phyloP scores from a whole-genome alignment of 2,329 filamentous ascomycete genomes.

The Cordyceps pruinosa region DNA sequence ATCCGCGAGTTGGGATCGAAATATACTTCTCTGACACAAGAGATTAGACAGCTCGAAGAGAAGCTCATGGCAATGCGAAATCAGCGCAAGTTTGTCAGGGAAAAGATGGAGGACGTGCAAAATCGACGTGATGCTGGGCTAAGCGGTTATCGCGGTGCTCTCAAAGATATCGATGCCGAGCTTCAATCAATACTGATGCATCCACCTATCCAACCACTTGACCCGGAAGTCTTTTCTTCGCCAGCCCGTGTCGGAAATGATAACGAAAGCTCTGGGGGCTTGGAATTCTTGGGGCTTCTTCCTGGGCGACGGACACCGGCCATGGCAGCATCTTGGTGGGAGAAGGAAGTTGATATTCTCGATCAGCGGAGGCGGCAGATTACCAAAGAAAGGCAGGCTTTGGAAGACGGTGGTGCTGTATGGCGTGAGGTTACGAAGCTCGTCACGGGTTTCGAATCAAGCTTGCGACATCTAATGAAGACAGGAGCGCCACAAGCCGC shows the following conservation, averaged over 20 bases:
- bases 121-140: slow-evolving; percentile 64
- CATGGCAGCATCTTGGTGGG: slow-evolving; percentile 68
- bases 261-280: slow-evolving; percentile 27
- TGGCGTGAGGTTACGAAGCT: slow-evolving; percentile 58
- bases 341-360: slow-evolving; percentile 52
- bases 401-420: slow-evolving; percentile 59
- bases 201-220: slow-evolving; percentile 49
- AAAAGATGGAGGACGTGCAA: slow-evolving; percentile 53
- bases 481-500: slow-evolving; percentile 8
- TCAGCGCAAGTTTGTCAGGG: slow-evolving; percentile 51
- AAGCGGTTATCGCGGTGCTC: slow-evolving; percentile 61
- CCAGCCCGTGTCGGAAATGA: slow-evolving; percentile 11
- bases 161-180: slow-evolving; percentile 59
- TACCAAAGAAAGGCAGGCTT: slow-evolving; percentile 54
- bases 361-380: slow-evolving; percentile 49
- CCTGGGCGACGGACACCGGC: slow-evolving; percentile 59
- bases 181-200: slow-evolving; percentile 51
- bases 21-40: slow-evolving; percentile 44
- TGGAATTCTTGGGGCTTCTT: slow-evolving; percentile 53
- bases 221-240: slow-evolving; percentile 32
- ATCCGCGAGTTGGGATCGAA: slow-evolving; percentile 54
- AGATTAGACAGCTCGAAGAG: slow-evolving; percentile 61
- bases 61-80: slow-evolving; percentile 55
- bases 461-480: slow-evolving; percentile 50
- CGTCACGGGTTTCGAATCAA: slow-evolving; percentile 58